These are phyloP conservation scores for Pleomassaria siparia DNA, from an alignment of 2,329 filamentous ascomycete genomes.

Conservation along the genomic window DNA sequence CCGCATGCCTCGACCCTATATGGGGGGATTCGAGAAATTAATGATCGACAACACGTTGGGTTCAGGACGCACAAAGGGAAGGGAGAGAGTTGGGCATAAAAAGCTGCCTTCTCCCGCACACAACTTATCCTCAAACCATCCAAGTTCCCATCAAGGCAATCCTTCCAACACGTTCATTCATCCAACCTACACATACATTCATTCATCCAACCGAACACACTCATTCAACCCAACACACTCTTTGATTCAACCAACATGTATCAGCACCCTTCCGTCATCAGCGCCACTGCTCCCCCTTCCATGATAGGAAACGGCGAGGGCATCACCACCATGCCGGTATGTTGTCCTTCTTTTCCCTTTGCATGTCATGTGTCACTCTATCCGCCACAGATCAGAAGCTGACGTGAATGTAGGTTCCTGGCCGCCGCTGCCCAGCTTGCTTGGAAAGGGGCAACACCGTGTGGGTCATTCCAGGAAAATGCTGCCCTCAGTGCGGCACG, in stretches of 20 bases:
- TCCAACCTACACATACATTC: neutral
- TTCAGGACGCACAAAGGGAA: neutral
- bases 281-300: conserved; percentile 24
- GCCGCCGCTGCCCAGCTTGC: conserved; percentile 43
- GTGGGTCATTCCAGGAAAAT: conserved; percentile 45
- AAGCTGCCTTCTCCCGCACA: neutral
- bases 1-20: no score
- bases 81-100: neutral
- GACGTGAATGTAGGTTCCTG: conserved; percentile 38
- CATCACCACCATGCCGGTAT: conserved; percentile 38
- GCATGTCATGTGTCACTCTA: neutral
- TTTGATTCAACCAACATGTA: conserved; percentile 22
- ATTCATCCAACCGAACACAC: neutral
- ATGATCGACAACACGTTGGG: neutral
- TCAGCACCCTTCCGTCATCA: conserved; percentile 26
- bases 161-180: neutral
- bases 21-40: neutral
- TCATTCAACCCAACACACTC: neutral
- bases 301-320: conserved; percentile 31
- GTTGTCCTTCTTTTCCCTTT: conserved; percentile 9
- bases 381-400: neutral
- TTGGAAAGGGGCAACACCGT: conserved; percentile 44
- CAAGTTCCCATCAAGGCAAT: neutral
- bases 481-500: conserved; percentile 43
- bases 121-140: neutral